phyloP scores from a whole-genome alignment of 1,284 basidiomycete species.

The Cryptococcus sp. region DNA sequence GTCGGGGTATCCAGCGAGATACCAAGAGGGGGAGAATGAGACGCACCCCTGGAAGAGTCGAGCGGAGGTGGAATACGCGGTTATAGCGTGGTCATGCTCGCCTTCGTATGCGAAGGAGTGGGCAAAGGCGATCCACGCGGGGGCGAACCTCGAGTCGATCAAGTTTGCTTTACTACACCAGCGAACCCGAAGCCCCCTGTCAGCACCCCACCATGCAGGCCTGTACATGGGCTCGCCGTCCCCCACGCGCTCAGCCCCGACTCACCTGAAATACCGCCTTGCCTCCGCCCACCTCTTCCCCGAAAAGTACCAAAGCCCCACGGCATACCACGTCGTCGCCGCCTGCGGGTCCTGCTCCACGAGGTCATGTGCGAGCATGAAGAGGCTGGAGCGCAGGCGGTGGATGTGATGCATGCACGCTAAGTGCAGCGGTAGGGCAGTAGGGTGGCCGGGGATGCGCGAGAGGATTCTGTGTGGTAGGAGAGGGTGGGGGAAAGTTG shows the following conservation, averaged over 20 bases:
- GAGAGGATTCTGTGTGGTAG: slow-evolving; percentile 75
- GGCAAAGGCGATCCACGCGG: slow-evolving; percentile 96
- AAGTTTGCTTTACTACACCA: slow-evolving; percentile 78
- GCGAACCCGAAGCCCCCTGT: background rate
- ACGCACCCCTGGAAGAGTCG: slow-evolving; percentile 86
- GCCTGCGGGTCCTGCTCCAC: slow-evolving; percentile 90
- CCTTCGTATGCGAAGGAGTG: slow-evolving; percentile 96
- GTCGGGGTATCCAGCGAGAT: background rate
- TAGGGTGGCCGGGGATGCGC: slow-evolving; percentile 73
- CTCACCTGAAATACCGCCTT: slow-evolving; percentile 84
- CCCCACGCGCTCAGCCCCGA: background rate
- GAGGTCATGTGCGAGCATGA: slow-evolving; percentile 91
- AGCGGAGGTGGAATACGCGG: slow-evolving; percentile 93
- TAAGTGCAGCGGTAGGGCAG: slow-evolving; percentile 87
- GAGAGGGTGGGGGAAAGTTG: too few species aligned
- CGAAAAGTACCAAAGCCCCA: slow-evolving; percentile 93
- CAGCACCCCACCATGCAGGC: slow-evolving; percentile 7
- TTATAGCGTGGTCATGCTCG: slow-evolving; percentile 97
- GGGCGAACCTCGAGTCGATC: slow-evolving; percentile 94
- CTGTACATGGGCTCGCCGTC: background rate
- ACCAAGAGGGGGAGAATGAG: slow-evolving; percentile 2
- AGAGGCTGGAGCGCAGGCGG: slow-evolving; percentile 85
- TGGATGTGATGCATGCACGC: slow-evolving; percentile 96
- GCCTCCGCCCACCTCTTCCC: slow-evolving; percentile 82
- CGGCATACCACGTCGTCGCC: slow-evolving; percentile 95